phyloP scores from a whole-genome alignment of 768 basidiomycete genomes.

The Boletus sp. region DNA sequence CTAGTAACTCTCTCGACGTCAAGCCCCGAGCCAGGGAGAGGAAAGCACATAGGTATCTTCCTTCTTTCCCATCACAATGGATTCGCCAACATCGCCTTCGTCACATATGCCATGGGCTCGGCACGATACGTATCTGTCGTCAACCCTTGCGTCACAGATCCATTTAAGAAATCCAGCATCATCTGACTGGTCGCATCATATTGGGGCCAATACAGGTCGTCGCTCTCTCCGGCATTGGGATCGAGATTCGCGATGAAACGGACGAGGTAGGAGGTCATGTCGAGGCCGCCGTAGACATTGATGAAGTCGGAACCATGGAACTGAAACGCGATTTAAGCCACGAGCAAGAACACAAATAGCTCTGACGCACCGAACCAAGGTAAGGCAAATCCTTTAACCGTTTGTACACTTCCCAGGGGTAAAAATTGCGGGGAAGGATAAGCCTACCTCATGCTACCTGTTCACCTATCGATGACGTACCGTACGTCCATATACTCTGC shows the following conservation, averaged over 20 bases:
- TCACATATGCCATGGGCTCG: too few species aligned
- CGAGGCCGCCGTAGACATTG: too few species aligned
- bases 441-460: not conserved
- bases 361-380: too few species aligned
- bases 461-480: conserved; percentile 11
- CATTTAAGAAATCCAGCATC: conserved; percentile 40
- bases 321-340: conserved; percentile 4
- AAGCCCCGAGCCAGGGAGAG: too few species aligned
- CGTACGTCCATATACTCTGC: conserved; percentile 38
- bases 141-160: conserved; percentile 30
- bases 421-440: not conserved
- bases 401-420: conserved; percentile 34
- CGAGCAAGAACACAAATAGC: not conserved
- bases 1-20: too few species aligned
- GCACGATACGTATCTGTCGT: conserved; percentile 45
- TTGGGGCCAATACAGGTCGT: conserved; percentile 41
- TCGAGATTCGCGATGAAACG: conserved; percentile 22
- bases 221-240: conserved; percentile 37
- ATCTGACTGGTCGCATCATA: conserved; percentile 37
- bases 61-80: too few species aligned
- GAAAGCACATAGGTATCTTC: too few species aligned
- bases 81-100: too few species aligned
- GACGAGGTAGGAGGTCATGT: conserved; percentile 38
- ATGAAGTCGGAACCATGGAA: conserved; percentile 42
- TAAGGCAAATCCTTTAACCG: conserved; percentile 41